These are phyloP conservation scores for Russula abietina DNA, from an alignment of 768 basidiomycete genomes.

Conservation along the genomic window DNA sequence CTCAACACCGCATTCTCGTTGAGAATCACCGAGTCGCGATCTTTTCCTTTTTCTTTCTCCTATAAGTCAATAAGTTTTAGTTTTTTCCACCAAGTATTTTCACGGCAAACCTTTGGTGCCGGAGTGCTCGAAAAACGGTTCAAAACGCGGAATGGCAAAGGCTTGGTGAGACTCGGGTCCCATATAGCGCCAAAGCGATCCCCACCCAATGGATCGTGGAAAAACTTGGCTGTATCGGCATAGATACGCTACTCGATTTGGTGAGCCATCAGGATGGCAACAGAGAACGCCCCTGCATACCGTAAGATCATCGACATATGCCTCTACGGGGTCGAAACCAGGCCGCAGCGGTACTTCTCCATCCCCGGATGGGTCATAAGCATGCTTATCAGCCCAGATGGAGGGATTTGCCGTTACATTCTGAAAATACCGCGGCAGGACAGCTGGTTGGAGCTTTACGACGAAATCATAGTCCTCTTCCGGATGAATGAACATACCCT, in stretches of 20 bases:
- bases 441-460: constrained; percentile 59
- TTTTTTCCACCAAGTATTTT: background rate
- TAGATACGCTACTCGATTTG: constrained; percentile 51
- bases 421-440: constrained; percentile 71
- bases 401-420: constrained; percentile 49
- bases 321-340: constrained; percentile 73
- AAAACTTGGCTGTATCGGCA: constrained; percentile 71
- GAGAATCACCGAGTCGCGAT: constrained; percentile 56
- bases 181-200: constrained; percentile 76
- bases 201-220: constrained; percentile 80
- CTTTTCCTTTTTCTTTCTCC: constrained; percentile 33
- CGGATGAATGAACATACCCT: constrained; percentile 86
- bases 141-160: constrained; percentile 71
- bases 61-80: constrained; percentile 6
- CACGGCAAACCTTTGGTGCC: constrained; percentile 31
- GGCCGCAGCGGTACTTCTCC: constrained; percentile 39
- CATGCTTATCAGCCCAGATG: constrained; percentile 42
- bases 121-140: constrained; percentile 76
- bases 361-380: constrained; percentile 38
- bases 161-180: constrained; percentile 63
- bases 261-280: background rate
- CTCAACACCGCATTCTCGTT: constrained; percentile 61
- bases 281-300: constrained; percentile 36
- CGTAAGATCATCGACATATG: constrained; percentile 66
- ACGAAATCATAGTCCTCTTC: constrained; percentile 81